Evolutionary conservation across 768 basidiomycete genomes (phyloP).

Genomic region (Ramaria rubella): DNA sequence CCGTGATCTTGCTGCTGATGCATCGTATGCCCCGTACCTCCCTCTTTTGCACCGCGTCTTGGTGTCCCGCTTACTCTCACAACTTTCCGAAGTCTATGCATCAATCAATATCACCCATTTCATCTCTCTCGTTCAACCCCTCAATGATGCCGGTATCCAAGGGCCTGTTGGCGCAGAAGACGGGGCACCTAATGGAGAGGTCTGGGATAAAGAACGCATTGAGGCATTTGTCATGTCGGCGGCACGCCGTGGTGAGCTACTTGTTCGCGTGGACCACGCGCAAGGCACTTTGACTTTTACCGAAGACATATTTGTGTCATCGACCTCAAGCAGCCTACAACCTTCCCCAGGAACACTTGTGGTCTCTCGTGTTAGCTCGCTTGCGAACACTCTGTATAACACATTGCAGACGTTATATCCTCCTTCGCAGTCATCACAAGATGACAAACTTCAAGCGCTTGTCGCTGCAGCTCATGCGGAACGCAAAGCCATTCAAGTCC

Average conservation of each 20-base stretch:
- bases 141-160: constrained; percentile 47
- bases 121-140: constrained; percentile 70
- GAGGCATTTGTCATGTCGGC: constrained; percentile 94
- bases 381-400: constrained; percentile 68
- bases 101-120: constrained; percentile 76
- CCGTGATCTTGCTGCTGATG: constrained; percentile 43
- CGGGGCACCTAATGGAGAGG: constrained; percentile 21
- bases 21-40: constrained; percentile 73
- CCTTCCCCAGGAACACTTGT: constrained; percentile 67
- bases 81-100: constrained; percentile 89
- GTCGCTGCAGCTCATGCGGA: constrained; percentile 64
- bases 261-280: constrained; percentile 83
- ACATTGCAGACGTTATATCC: constrained; percentile 55
- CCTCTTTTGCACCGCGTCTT: constrained; percentile 88
- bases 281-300: constrained; percentile 78
- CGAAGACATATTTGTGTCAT: constrained; percentile 58
- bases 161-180: constrained; percentile 44
- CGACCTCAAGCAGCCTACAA: constrained; percentile 45
- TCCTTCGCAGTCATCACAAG: constrained; percentile 36
- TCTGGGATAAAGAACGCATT: constrained; percentile 43
- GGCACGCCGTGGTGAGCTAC: constrained; percentile 79
- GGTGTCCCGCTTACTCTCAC: constrained; percentile 82
- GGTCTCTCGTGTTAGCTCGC: constrained; percentile 66
- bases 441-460: constrained; percentile 51
- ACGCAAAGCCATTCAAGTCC: constrained; percentile 66